A percentile compares a stretch with the other conserved stretches of the same genome.
Evolutionary conservation across 495 filamentous ascomycete genomes (phyloP).

Genomic region (Talaromyces trachyspermus): DNA sequence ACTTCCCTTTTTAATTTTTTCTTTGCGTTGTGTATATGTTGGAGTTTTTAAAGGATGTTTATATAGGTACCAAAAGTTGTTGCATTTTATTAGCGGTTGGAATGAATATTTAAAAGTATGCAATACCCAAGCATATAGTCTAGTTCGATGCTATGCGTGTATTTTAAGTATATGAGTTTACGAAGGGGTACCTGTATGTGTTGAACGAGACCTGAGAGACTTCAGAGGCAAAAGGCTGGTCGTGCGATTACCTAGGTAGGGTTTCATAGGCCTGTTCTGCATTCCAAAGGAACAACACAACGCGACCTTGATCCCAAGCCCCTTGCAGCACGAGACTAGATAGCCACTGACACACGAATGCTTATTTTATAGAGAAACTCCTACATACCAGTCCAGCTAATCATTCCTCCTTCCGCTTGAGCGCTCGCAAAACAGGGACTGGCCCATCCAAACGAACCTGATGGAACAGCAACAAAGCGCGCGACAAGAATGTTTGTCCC

Average conservation of each 20-base stretch:
- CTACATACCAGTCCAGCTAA: not conserved
- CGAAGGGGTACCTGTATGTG: too few species aligned
- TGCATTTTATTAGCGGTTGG: not conserved
- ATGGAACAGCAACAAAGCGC: not conserved
- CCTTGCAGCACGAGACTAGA: slow-evolving; percentile 1
- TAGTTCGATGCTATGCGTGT: too few species aligned
- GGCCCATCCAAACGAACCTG: not conserved
- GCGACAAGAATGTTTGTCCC: slow-evolving; percentile 1
- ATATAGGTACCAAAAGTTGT: not conserved
- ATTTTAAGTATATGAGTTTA: too few species aligned
- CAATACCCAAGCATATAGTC: too few species aligned
- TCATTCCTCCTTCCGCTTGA: not conserved
- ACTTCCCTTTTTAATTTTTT: not conserved
- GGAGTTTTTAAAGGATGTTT: too few species aligned
- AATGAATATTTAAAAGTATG: too few species aligned
- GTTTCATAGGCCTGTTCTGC: not conserved
- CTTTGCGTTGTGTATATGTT: too few species aligned
- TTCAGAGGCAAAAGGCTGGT: too few species aligned
- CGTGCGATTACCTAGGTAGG: not conserved
- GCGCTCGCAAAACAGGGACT: not conserved
- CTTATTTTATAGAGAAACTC: not conserved
- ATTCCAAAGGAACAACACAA: not conserved
- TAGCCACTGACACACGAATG: too few species aligned
- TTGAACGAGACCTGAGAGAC: too few species aligned
- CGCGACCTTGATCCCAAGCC: not conserved